phyloP scores from a whole-genome alignment of 1,139 yeast species.

The Hyphopichia buzzinii region DNA sequence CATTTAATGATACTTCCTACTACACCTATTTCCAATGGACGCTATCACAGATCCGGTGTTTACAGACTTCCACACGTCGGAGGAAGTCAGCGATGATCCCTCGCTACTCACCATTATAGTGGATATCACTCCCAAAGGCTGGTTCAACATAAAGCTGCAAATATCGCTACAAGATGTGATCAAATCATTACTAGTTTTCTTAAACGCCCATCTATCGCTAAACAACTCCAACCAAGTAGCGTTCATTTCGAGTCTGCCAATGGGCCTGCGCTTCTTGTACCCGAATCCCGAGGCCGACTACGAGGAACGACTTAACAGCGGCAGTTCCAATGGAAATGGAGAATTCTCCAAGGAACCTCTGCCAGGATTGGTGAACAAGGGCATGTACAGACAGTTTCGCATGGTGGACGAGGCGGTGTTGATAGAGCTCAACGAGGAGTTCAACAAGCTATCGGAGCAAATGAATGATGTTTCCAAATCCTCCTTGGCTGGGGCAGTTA shows the following conservation, averaged over 20 bases:
- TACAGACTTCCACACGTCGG: constrained; percentile 38
- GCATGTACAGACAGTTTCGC: constrained; percentile 84
- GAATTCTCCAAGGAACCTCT: constrained; percentile 7
- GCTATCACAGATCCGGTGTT: constrained; percentile 71
- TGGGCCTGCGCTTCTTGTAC: constrained; percentile 68
- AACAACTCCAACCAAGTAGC: constrained; percentile 86
- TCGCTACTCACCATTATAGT: constrained; percentile 76
- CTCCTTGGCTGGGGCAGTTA: constrained; percentile 74
- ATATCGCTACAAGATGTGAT: constrained; percentile 53
- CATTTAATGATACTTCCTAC: too few species aligned
- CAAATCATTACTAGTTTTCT: constrained; percentile 61
- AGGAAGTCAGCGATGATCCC: constrained; percentile 59
- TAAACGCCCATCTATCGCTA: constrained; percentile 84
- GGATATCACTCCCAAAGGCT: constrained; percentile 75
- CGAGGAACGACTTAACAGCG: constrained; percentile 14
- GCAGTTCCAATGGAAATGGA: not conserved
- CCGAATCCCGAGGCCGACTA: constrained; percentile 47
- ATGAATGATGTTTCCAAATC: constrained; percentile 21
- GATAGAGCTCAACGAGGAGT: constrained; percentile 52
- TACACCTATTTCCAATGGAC: too few species aligned
- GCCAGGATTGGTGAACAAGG: constrained; percentile 24
- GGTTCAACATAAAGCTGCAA: constrained; percentile 55
- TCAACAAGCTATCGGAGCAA: constrained; percentile 27
- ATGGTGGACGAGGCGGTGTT: constrained; percentile 76
- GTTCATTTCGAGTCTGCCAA: constrained; percentile 72